phyloP scores from a whole-genome alignment of 331 rosid genomes.

The Erythrophleum ivorense region DNA sequence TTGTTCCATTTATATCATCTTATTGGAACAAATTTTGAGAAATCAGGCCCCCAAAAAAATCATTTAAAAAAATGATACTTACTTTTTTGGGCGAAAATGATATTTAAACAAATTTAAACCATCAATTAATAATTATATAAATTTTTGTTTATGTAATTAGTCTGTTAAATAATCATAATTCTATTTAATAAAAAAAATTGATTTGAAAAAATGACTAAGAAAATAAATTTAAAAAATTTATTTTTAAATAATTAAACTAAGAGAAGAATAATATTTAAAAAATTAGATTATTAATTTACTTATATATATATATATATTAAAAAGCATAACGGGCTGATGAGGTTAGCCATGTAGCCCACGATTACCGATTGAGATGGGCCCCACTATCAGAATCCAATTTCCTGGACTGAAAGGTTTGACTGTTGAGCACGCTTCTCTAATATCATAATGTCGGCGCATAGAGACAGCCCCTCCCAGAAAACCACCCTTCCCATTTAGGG shows the following conservation, averaged over 20 bases:
- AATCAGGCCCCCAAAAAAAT: too few relatives aligned
- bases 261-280: not conserved
- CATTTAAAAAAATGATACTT: too few relatives aligned
- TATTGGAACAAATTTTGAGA: too few relatives aligned
- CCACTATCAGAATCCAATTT: not conserved
- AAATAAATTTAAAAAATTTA: not conserved
- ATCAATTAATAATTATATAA: too few relatives aligned
- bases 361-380: not conserved
- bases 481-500: not conserved
- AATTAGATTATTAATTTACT: not conserved
- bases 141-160: too few relatives aligned
- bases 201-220: not conserved
- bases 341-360: not conserved
- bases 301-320: not conserved
- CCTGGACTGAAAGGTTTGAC: not conserved
- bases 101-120: too few relatives aligned
- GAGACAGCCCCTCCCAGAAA: conserved; percentile 17
- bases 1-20: too few relatives aligned
- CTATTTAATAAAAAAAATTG: too few relatives aligned
- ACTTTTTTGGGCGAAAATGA: too few relatives aligned
- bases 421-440: not conserved
- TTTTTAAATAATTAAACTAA: not conserved
- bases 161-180: too few relatives aligned
- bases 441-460: conserved; percentile 53
- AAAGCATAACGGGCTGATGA: not conserved